phyloP scores from a whole-genome alignment of 768 basidiomycete species.

The Nevesoporus exiguus region DNA sequence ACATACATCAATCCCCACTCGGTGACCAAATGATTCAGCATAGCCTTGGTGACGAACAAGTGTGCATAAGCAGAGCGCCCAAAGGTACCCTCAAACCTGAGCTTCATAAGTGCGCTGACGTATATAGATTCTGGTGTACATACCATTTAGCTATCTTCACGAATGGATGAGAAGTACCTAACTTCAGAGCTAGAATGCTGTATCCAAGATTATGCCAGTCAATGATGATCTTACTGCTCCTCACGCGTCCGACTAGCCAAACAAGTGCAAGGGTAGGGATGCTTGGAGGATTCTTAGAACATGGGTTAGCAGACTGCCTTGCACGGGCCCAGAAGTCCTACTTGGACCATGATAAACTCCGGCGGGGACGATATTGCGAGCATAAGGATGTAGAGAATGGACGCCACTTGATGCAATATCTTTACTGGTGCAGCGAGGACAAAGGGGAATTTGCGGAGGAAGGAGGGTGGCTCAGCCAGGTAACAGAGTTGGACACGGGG shows the following conservation, averaged over 20 bases:
- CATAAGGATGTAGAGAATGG: slow-evolving; percentile 60
- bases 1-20: slow-evolving; percentile 79
- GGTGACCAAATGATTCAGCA: slow-evolving; percentile 65
- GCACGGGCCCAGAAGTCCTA: slow-evolving; percentile 33
- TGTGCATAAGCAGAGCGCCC: slow-evolving; percentile 84
- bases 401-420: slow-evolving; percentile 63
- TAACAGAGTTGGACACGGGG: slow-evolving; percentile 65
- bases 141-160: slow-evolving; percentile 77
- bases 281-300: slow-evolving; percentile 85
- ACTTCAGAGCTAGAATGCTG: slow-evolving; percentile 81
- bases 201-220: slow-evolving; percentile 99
- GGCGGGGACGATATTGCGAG: slow-evolving; percentile 62
- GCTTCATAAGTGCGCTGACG: slow-evolving; percentile 3
- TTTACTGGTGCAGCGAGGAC: slow-evolving; percentile 78
- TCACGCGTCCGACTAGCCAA: slow-evolving; percentile 62
- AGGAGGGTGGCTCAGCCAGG: slow-evolving; percentile 59
- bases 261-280: slow-evolving; percentile 91
- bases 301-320: background rate
- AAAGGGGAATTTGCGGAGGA: slow-evolving; percentile 57
- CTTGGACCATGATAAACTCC: slow-evolving; percentile 88
- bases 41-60: slow-evolving; percentile 88
- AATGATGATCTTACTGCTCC: slow-evolving; percentile 85
- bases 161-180: slow-evolving; percentile 65
- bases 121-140: background rate
- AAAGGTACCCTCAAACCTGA: slow-evolving; percentile 81